Conservation (phyloP, 2,329 filamentous ascomycete genomes). For the Gaeumannomyces sp. region DNA sequence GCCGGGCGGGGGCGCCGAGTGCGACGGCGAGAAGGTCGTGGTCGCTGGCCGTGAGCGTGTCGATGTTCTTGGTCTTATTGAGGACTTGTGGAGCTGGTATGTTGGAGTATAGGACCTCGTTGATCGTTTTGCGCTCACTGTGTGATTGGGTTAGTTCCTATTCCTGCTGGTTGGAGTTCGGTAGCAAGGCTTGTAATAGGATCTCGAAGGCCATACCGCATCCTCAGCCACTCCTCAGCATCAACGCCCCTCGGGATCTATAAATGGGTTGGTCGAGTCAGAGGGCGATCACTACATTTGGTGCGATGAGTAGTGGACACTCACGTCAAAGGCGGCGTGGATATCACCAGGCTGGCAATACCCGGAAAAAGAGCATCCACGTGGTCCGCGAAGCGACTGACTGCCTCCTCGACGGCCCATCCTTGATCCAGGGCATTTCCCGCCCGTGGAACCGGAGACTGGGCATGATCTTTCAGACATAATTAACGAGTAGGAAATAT, state of each 20-base stretch:
- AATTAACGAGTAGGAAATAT: slow-evolving; percentile 4
- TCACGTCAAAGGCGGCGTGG: slow-evolving; percentile 32
- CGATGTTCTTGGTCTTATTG: slow-evolving; percentile 37
- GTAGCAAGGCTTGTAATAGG: slow-evolving; percentile 6
- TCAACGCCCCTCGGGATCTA: slow-evolving; percentile 41
- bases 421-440: slow-evolving; percentile 21
- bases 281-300: slow-evolving; percentile 5
- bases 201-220: slow-evolving; percentile 25
- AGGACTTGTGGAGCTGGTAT: slow-evolving; percentile 35
- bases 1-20: slow-evolving; percentile 46
- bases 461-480: slow-evolving; percentile 23
- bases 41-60: slow-evolving; percentile 40
- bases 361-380: slow-evolving; percentile 30
- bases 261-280: slow-evolving; percentile 9
- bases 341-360: slow-evolving; percentile 29
- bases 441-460: slow-evolving; percentile 22
- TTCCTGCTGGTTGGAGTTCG: slow-evolving; percentile 30
- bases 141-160: slow-evolving; percentile 27
- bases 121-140: slow-evolving; percentile 14
- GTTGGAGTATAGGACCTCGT: slow-evolving; percentile 34
- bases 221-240: slow-evolving; percentile 38
- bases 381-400: slow-evolving; percentile 18
- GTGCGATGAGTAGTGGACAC: slow-evolving; percentile 9
- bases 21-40: slow-evolving; percentile 45
- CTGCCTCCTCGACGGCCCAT: slow-evolving; percentile 17